These are phyloP conservation scores for Aegilops bicornis DNA, from an alignment of 176 grass and related monocot species.

Conservation along the genomic window DNA sequence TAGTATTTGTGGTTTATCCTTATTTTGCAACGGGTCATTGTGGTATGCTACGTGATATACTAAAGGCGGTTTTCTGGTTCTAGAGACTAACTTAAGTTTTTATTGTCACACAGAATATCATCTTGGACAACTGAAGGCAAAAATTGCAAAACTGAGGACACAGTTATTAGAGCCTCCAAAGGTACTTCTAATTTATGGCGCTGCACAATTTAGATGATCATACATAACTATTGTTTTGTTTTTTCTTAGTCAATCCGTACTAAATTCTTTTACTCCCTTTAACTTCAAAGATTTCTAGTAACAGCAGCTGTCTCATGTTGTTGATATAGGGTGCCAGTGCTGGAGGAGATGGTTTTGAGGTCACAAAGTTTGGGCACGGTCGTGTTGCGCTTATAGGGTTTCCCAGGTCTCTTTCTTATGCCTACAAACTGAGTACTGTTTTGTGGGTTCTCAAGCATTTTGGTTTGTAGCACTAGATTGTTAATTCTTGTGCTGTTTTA, in stretches of 20 bases:
- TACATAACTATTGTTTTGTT: neutral
- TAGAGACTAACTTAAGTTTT: constrained; percentile 24
- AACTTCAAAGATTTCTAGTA: neutral
- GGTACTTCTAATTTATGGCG: constrained; percentile 41
- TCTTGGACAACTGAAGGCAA: constrained; percentile 97
- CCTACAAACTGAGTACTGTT: constrained; percentile 1
- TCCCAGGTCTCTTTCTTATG: constrained; percentile 66
- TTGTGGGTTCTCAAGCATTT: neutral
- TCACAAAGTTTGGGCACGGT: constrained; percentile 98
- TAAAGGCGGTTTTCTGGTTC: neutral
- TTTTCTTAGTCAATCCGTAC: neutral
- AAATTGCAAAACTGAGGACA: constrained; percentile 95
- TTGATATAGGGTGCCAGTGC: constrained; percentile 72
- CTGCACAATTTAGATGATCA: neutral
- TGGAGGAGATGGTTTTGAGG: constrained; percentile 98
- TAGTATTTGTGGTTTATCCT: neutral
- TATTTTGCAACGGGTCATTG: neutral
- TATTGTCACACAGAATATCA: constrained; percentile 71
- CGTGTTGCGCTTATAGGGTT: constrained; percentile 98
- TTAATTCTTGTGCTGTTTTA: neutral
- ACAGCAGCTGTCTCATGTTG: constrained; percentile 18
- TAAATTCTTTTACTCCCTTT: neutral
- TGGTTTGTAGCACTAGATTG: neutral
- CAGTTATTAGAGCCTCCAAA: constrained; percentile 98
- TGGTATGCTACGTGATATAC: neutral